Evolutionary conservation across 495 filamentous ascomycete species (phyloP), one percentile per base, ranked within the genome.

Genomic region (Penicillium silybi): DNA sequence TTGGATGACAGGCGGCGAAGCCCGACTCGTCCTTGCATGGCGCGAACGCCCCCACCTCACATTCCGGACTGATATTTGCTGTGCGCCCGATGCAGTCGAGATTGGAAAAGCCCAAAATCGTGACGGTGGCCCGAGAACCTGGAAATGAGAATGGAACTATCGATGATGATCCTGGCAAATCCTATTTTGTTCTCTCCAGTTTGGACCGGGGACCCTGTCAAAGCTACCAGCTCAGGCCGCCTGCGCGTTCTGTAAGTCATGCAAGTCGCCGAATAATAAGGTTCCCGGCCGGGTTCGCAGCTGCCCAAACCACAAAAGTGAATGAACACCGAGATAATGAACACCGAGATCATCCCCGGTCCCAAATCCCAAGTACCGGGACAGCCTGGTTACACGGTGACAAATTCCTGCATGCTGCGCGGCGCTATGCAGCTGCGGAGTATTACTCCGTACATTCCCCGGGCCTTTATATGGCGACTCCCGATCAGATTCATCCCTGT

Each of bases 341-440:
- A 32, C 3, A 0, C 9, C 4, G 29, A 32, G 10, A 10, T 32
- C 10, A 32, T 13, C 29, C 29, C 46, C 42, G 41, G 41, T 47
- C 42, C 53, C 58, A 50, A 49, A 37, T 47, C 42, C 53, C 58
- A 50, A 49, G 18, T 54, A 61, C 53, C 53, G 42, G 50, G 58
- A 47, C 35, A 52, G 29, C 41, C 20, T 34, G 42, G 49, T 60
- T 53, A 46, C 53, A 61, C 47, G 34, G 49, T 57, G 53, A 57
- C 58, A 54, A 53, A 61, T 61, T 61, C 53, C 50, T 57, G 53
- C 37, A 39, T 39, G 37, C 2, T 5, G 37, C 50, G 55, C 52
- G 48, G 44, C 11, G 42, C 41, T 48, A 48, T 41, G 41, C 48
- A 22, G 50, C 41, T 47, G 17, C 32, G 38, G 56, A 41, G 41